phyloP scores from a whole-genome alignment of 1,139 yeast species.

The Suzukiozyma palmioleophila region DNA sequence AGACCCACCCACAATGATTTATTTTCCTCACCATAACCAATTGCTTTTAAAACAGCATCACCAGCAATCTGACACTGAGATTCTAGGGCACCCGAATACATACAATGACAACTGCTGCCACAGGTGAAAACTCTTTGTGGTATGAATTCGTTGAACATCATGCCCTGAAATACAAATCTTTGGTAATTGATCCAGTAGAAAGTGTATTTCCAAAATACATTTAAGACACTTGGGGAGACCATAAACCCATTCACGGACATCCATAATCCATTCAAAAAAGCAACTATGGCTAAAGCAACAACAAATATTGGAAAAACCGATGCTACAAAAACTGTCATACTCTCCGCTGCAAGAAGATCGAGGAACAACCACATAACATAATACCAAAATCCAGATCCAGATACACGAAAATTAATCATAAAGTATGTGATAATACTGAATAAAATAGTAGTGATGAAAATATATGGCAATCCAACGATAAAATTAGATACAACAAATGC shows the following conservation, averaged over 20 bases:
- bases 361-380: constrained; percentile 35
- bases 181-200: constrained; percentile 39
- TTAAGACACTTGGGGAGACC: constrained; percentile 28
- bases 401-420: constrained; percentile 25
- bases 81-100: constrained; percentile 25
- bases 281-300: constrained; percentile 34
- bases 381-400: constrained; percentile 26
- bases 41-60: constrained; percentile 22
- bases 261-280: constrained; percentile 41
- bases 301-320: constrained; percentile 33
- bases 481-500: constrained; percentile 32
- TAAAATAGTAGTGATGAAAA: constrained; percentile 26
- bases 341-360: constrained; percentile 38
- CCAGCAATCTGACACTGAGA: constrained; percentile 28
- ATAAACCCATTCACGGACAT: constrained; percentile 41
- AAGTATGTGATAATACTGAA: constrained; percentile 32
- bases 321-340: constrained; percentile 32
- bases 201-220: constrained; percentile 35
- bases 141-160: constrained; percentile 38
- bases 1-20: constrained; percentile 33
- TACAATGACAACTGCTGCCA: constrained; percentile 28
- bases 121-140: constrained; percentile 22
- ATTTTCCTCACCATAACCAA: constrained; percentile 23
- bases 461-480: constrained; percentile 33
- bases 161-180: constrained; percentile 38